Conservation (phyloP, 2,329 filamentous ascomycete species). For the Colletotrichum sublineola region DNA sequence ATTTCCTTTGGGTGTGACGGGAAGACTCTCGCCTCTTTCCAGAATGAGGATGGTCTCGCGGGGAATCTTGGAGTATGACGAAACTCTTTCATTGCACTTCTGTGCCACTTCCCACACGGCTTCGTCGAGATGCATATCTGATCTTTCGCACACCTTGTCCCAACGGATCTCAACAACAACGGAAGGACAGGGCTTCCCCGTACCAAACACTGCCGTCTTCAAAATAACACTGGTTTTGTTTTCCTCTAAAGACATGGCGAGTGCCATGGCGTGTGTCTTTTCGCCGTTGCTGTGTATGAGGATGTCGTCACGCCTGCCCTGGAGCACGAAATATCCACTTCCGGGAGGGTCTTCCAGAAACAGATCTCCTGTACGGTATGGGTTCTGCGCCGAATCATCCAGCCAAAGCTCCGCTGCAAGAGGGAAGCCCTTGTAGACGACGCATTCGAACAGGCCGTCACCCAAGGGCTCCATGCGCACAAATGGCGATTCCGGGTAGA, state of each 20-base stretch:
- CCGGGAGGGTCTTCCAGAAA: constrained; percentile 26
- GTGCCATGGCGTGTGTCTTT: constrained; percentile 24
- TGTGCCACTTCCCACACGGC: constrained; percentile 28
- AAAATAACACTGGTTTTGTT: constrained; percentile 1
- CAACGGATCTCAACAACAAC: constrained; percentile 25
- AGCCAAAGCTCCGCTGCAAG: constrained; percentile 32
- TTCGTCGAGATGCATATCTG: not conserved
- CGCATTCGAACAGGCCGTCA: constrained; percentile 27
- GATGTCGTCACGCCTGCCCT: constrained; percentile 28
- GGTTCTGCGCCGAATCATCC: constrained; percentile 15
- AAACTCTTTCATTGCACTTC: constrained; percentile 1
- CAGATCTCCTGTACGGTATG: constrained; percentile 28
- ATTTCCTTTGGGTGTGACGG: constrained; percentile 33
- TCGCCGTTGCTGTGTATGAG: constrained; percentile 27
- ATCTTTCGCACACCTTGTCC: not conserved
- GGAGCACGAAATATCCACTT: constrained; percentile 28
- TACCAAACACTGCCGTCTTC: constrained; percentile 25
- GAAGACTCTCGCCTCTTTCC: not conserved
- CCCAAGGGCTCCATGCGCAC: constrained; percentile 25
- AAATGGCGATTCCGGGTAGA: constrained; percentile 25
- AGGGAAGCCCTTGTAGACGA: constrained; percentile 27
- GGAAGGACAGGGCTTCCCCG: constrained; percentile 25
- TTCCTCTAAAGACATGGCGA: constrained; percentile 27
- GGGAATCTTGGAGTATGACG: constrained; percentile 22
- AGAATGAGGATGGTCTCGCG: constrained; percentile 13